Evolutionary conservation across 257 asterid species (phyloP), one percentile per base, ranked within the genome.

Genomic region (Primulina tabacum): DNA sequence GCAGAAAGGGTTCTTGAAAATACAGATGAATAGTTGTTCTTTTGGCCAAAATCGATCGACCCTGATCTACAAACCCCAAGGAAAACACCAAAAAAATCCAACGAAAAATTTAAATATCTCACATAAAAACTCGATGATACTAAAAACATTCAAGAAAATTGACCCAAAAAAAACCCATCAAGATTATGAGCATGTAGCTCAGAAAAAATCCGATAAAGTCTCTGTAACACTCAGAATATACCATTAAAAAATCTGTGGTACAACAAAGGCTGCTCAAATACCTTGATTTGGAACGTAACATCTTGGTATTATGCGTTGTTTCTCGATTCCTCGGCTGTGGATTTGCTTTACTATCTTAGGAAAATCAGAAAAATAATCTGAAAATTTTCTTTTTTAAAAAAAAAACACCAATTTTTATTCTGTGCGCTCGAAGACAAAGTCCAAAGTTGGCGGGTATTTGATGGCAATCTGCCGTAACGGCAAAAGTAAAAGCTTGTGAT

Each of bases 281-380:
- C 97, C 97, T 86, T 69, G 88, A 77, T 82, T 83, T 90, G 70
- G 97, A 86, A 69, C 89, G 87, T 65, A 74, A 59, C 97, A 88
- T 90, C 64, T 60, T 83, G 79, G 33, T 2, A 40, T 24, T 62
- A 24, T 56, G 65, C 24, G 58, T 6, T 69, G 12, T 61, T 40
- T 37, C 78, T 9, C 52, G 77, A 76, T 71, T 86, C 80, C 68
- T 71, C 79, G 87, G 84, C 74, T 24, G 2, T 28, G 77, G 65
- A 77, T 66, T 75, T 73, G 73, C 65, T 62, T 60, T 55, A 11
- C 80, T 76, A 75, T 79, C 75, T 75, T 82, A 79, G 81, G 86
- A 60, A 77, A 76, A 79, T 82, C 81, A 75, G 76, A 66, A 67
- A 77, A 72, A 26, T 58, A 56, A 32, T 18, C 65, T 67, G 5